These are phyloP conservation scores for Trametes cubensis DNA, from an alignment of 768 basidiomycete species.

Conservation along the genomic window DNA sequence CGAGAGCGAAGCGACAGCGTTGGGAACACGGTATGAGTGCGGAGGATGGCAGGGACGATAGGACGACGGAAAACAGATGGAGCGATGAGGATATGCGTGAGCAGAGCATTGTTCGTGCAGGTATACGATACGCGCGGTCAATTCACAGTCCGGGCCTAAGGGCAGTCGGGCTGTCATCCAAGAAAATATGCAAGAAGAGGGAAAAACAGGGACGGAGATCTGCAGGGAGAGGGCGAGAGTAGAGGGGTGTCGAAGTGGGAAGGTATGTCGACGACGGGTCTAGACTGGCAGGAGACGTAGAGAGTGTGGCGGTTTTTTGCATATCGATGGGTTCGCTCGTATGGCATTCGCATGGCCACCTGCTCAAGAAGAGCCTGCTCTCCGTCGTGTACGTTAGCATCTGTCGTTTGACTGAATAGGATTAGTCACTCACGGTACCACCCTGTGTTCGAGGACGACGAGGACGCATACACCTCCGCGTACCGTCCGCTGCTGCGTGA, in stretches of 20 bases:
- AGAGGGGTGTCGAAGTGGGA: neutral
- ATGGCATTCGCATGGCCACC: no score
- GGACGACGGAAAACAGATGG: neutral
- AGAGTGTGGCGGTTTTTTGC: no score
- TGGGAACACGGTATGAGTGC: no score
- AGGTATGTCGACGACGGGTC: neutral
- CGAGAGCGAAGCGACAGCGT: no score
- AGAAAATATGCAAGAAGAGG: conserved; percentile 1
- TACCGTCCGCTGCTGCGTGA: conserved; percentile 9
- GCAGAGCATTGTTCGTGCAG: conserved; percentile 13
- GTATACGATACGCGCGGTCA: neutral
- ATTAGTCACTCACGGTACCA: conserved; percentile 6
- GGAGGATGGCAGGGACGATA: neutral
- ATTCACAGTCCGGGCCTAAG: neutral
- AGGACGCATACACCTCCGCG: conserved; percentile 13
- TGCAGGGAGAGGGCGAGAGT: neutral
- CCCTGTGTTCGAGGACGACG: conserved; percentile 6
- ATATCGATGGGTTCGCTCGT: no score
- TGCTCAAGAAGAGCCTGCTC: neutral
- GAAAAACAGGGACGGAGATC: neutral
- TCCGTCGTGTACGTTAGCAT: neutral
- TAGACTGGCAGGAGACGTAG: no score
- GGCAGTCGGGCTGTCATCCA: neutral
- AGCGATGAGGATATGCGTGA: neutral
- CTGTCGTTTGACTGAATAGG: neutral